Conservation (phyloP, 441 rosid genomes). For the Arabidopsis hybrid region DNA sequence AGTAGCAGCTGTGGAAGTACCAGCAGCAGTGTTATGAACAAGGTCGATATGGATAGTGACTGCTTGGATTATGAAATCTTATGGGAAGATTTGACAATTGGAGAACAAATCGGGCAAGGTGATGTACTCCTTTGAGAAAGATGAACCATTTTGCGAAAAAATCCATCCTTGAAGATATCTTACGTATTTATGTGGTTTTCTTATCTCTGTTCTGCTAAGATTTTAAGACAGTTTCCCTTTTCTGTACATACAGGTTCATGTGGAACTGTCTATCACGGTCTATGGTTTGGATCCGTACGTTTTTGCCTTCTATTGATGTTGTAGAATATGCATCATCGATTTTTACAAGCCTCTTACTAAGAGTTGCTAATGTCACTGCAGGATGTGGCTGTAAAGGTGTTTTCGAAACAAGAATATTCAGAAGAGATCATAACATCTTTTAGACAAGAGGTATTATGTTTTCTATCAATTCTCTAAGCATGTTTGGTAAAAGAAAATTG, state of each 20-base stretch:
- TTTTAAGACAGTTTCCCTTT: constrained; percentile 36
- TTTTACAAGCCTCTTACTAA: constrained; percentile 29
- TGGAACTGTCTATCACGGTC: constrained; percentile 93
- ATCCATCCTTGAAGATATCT: constrained; percentile 7
- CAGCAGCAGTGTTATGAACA: constrained; percentile 74
- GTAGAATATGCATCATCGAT: constrained; percentile 24
- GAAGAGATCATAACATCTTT: constrained; percentile 80
- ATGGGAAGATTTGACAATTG: constrained; percentile 92
- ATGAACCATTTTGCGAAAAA: constrained; percentile 5
- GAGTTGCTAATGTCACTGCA: constrained; percentile 49
- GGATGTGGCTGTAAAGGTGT: constrained; percentile 97
- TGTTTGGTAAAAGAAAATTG: constrained; percentile 18
- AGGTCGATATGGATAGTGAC: constrained; percentile 78
- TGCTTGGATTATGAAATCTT: constrained; percentile 86
- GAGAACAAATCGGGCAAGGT: constrained; percentile 98
- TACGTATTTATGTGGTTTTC: not conserved
- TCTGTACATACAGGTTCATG: constrained; percentile 79
- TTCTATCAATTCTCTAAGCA: not conserved
- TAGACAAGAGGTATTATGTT: constrained; percentile 62
- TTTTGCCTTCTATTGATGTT: constrained; percentile 50
- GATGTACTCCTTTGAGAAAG: constrained; percentile 26
- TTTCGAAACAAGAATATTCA: constrained; percentile 93
- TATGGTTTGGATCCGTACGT: constrained; percentile 99
- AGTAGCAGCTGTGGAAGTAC: constrained; percentile 93
- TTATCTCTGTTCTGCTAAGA: constrained; percentile 3